Conservation (phyloP, 2,329 filamentous ascomycete species). For the Hymenotorrendiella dingleyae region DNA sequence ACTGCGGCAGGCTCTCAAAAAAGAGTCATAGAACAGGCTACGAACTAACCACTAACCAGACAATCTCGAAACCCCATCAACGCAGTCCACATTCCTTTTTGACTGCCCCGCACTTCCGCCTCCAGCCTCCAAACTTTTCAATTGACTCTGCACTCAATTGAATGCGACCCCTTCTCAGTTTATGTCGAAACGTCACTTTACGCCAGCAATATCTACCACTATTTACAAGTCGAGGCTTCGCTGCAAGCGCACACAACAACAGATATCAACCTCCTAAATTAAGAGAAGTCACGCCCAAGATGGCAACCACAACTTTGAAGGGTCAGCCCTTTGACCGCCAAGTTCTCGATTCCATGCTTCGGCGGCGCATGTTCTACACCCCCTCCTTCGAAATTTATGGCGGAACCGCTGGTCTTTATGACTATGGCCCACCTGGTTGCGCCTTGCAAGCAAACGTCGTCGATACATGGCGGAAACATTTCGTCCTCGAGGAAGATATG, state of each 20-base stretch:
- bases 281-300: constrained; percentile 34
- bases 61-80: not conserved
- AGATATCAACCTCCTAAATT: constrained; percentile 32
- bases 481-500: constrained; percentile 70
- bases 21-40: constrained; percentile 8
- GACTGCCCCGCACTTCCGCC: too few species aligned
- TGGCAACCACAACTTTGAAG: constrained; percentile 71
- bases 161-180: constrained; percentile 36
- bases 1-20: constrained; percentile 5
- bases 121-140: too few species aligned
- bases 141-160: constrained; percentile 21
- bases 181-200: constrained; percentile 31
- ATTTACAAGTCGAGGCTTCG: constrained; percentile 34
- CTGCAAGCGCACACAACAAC: constrained; percentile 28
- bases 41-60: too few species aligned
- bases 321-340: constrained; percentile 84
- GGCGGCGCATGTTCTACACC: constrained; percentile 88
- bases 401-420: constrained; percentile 73
- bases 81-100: constrained; percentile 4
- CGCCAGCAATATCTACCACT: constrained; percentile 11
- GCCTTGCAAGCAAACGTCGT: constrained; percentile 65
- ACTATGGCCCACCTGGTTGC: constrained; percentile 64
- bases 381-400: constrained; percentile 95
- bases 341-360: constrained; percentile 77
- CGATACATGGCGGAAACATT: constrained; percentile 69